These are phyloP conservation scores for Phytophthora pluvialis DNA, from an alignment of 352 stramenopile genomes.

Conservation along the genomic window DNA sequence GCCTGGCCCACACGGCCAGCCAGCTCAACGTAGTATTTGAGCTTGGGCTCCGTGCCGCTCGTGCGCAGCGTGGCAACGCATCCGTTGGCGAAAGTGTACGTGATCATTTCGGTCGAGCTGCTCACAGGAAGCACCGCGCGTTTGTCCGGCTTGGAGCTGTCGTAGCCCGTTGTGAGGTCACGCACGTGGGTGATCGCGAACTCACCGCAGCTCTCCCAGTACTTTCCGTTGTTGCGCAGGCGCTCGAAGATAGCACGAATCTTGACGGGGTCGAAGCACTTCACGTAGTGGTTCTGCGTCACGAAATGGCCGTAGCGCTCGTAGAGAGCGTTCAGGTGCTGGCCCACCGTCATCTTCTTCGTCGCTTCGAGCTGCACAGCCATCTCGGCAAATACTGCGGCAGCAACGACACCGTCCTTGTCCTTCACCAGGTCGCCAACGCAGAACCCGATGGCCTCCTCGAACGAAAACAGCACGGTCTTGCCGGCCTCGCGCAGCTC, in stretches of 20 bases:
- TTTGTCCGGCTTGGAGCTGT: conserved; percentile 88
- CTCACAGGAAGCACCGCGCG: conserved; percentile 92
- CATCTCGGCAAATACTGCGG: conserved; percentile 92
- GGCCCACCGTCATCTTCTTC: conserved; percentile 62
- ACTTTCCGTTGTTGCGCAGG: conserved; percentile 91
- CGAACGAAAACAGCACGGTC: conserved; percentile 96
- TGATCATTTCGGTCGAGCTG: conserved; percentile 96
- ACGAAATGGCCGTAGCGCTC: conserved; percentile 97
- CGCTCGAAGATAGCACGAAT: conserved; percentile 91
- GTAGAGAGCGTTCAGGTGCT: conserved; percentile 90
- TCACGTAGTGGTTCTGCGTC: conserved; percentile 98
- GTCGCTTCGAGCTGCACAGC: conserved; percentile 64
- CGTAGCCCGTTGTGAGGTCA: conserved; percentile 91
- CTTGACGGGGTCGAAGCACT: conserved; percentile 92
- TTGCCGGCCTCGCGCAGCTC: conserved; percentile 89
- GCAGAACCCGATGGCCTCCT: conserved; percentile 99
- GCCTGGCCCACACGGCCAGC: conserved; percentile 70
- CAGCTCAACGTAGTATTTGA: conserved; percentile 99
- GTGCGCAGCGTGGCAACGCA: conserved; percentile 97
- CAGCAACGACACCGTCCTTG: conserved; percentile 97
- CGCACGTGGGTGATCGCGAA: conserved; percentile 83
- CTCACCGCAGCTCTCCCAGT: conserved; percentile 84
- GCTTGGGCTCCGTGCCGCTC: conserved; percentile 99
- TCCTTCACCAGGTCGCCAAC: conserved; percentile 97
- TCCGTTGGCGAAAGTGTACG: conserved; percentile 96